Conservation (phyloP, 2,329 filamentous ascomycete genomes). For the Botrytis fabae region DNA sequence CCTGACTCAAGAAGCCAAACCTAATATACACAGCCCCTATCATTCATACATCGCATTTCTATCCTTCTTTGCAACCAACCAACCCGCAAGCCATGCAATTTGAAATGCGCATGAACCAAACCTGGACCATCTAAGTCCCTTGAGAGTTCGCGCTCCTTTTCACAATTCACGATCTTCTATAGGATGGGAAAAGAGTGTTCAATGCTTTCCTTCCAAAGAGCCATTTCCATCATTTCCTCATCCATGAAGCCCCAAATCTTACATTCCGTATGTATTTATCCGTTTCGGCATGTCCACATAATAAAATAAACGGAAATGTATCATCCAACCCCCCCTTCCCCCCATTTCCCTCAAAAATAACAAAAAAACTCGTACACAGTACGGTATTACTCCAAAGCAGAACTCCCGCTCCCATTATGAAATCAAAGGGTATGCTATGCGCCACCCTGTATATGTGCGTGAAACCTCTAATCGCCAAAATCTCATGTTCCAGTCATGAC, state of each 20-base stretch:
- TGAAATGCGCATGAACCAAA: not conserved
- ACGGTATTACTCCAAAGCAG: conserved; percentile 7
- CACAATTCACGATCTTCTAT: not conserved
- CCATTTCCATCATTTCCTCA: not conserved
- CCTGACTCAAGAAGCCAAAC: not conserved
- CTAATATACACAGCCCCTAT: conserved; percentile 7
- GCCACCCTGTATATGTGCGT: conserved; percentile 20
- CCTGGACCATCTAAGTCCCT: not conserved
- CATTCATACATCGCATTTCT: not conserved
- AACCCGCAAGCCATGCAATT: not conserved
- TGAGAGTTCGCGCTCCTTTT: not conserved
- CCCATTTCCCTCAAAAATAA: not conserved
- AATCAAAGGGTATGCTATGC: conserved; percentile 10
- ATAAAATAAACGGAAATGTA: not conserved
- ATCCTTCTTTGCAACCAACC: not conserved
- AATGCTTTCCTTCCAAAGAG: not conserved
- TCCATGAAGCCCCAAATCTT: not conserved
- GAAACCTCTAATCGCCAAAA: not conserved
- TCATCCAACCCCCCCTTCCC: not conserved
- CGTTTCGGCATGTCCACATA: not conserved
- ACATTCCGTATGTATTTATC: not conserved
- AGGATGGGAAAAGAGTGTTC: not conserved
- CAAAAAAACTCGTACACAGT: conserved; percentile 33
- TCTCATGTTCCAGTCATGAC: not conserved
- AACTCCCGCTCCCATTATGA: conserved; percentile 11